Evolutionary conservation across 2,329 filamentous ascomycete genomes (phyloP).

Genomic region (Aureobasidium sp.): DNA sequence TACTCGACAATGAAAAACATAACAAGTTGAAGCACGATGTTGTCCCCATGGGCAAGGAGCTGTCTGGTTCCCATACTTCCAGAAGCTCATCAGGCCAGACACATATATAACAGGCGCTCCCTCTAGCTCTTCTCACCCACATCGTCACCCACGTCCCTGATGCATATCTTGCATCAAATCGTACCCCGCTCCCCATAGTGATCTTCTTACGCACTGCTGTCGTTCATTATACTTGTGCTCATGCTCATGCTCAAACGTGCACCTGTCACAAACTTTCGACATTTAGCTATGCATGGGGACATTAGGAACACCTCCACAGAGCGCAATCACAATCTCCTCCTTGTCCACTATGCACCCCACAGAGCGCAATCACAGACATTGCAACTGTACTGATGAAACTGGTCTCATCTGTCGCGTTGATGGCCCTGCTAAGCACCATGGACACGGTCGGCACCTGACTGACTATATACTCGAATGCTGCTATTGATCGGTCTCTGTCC

Average conservation of each 20-base stretch:
- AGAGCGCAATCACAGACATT: neutral
- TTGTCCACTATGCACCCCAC: neutral
- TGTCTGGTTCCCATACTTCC: neutral
- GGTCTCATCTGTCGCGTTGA: neutral
- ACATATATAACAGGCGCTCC: neutral
- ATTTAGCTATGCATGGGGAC: neutral
- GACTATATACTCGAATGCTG: neutral
- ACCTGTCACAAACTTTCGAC: constrained; percentile 3
- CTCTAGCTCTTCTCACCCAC: neutral
- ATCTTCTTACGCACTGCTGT: neutral
- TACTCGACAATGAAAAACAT: neutral
- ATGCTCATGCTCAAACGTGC: constrained; percentile 2
- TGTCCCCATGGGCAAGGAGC: neutral
- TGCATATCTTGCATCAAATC: constrained; percentile 5
- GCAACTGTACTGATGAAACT: neutral
- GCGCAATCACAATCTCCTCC: neutral
- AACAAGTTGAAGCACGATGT: neutral
- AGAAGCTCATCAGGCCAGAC: neutral
- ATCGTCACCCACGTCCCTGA: neutral
- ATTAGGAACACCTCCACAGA: neutral
- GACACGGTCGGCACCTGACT: neutral
- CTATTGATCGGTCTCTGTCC: neutral
- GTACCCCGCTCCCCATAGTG: constrained; percentile 8
- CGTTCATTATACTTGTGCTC: neutral
- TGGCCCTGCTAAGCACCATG: neutral